phyloP scores from a whole-genome alignment of 805 yeast species.

The Metschnikowia lunata region DNA sequence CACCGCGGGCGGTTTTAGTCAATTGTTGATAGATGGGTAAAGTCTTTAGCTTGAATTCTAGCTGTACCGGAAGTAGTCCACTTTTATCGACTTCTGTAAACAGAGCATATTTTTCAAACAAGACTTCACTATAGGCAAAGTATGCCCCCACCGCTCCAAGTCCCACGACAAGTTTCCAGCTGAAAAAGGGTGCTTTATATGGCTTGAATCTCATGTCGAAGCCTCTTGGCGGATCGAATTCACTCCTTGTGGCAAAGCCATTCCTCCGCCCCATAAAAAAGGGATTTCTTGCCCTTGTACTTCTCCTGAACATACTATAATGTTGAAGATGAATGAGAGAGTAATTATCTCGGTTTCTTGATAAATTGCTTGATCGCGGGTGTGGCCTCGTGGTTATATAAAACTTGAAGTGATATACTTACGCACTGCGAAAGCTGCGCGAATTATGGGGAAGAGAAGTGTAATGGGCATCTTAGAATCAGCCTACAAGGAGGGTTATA shows the following conservation, averaged over 20 bases:
- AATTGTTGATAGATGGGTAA: slow-evolving; percentile 52
- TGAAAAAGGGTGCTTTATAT: slow-evolving; percentile 9
- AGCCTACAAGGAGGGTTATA: too few relatives aligned
- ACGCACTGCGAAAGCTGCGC: too few relatives aligned
- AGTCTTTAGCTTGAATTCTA: slow-evolving; percentile 46
- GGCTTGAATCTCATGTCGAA: slow-evolving; percentile 7
- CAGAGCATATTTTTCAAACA: slow-evolving; percentile 28
- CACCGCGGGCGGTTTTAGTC: slow-evolving; percentile 36
- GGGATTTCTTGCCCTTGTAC: neutral
- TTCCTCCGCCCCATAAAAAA: neutral
- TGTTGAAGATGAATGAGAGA: too few relatives aligned
- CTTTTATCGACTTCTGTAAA: slow-evolving; percentile 20
- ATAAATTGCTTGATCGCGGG: too few relatives aligned
- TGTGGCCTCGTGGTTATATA: too few relatives aligned
- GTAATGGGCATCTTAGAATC: too few relatives aligned
- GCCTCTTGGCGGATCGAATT: slow-evolving; percentile 7
- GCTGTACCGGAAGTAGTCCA: slow-evolving; percentile 27
- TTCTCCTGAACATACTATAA: too few relatives aligned
- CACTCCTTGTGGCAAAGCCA: slow-evolving; percentile 7
- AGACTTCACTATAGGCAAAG: slow-evolving; percentile 30
- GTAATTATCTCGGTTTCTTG: too few relatives aligned
- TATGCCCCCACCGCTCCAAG: slow-evolving; percentile 31
- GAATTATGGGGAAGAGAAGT: too few relatives aligned
- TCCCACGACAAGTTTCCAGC: slow-evolving; percentile 15
- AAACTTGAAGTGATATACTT: too few relatives aligned